Percentiles rank a stretch among this genome's conserved stretches.
Evolutionary conservation across 331 rosid species (phyloP).

Genomic region (Rosa hybrid): DNA sequence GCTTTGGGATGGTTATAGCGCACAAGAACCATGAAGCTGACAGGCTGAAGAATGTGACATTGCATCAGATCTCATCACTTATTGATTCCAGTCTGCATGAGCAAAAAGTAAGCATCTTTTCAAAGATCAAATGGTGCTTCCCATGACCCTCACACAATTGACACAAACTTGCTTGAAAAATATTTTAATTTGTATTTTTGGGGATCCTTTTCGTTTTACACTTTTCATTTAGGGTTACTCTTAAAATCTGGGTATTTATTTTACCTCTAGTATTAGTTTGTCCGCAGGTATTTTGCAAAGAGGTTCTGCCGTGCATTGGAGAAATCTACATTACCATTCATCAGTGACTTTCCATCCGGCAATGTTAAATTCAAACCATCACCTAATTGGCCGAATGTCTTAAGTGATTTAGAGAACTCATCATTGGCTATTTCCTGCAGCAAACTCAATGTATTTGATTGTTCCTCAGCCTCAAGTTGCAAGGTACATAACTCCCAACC

Average conservation of each 20-base stretch:
- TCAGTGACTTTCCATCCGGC: too few relatives aligned
- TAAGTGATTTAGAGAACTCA: too few relatives aligned
- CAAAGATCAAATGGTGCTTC: slow-evolving; percentile 4
- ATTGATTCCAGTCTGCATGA: slow-evolving; percentile 64
- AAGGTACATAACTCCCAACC: too few relatives aligned
- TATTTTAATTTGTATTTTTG: neutral
- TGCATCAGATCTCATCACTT: slow-evolving; percentile 66
- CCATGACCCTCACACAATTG: neutral
- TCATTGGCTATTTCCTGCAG: too few relatives aligned
- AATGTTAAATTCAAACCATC: too few relatives aligned
- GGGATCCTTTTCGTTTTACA: slow-evolving; percentile 16
- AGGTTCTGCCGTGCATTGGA: too few relatives aligned
- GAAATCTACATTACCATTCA: too few relatives aligned
- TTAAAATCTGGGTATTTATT: neutral
- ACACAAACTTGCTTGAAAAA: neutral
- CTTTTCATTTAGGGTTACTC: slow-evolving; percentile 17
- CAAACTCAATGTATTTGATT: too few relatives aligned
- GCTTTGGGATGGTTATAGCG: slow-evolving; percentile 33
- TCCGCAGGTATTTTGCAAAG: too few relatives aligned
- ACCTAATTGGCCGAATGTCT: too few relatives aligned
- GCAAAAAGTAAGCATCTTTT: slow-evolving; percentile 61
- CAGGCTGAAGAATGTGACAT: slow-evolving; percentile 51
- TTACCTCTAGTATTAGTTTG: too few relatives aligned
- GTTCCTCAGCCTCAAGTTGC: too few relatives aligned
- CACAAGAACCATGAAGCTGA: slow-evolving; percentile 26